Evolutionary conservation across 2,329 filamentous ascomycete species (phyloP), one percentile per base, ranked within the genome.

Genomic region (Phoma sp.): DNA sequence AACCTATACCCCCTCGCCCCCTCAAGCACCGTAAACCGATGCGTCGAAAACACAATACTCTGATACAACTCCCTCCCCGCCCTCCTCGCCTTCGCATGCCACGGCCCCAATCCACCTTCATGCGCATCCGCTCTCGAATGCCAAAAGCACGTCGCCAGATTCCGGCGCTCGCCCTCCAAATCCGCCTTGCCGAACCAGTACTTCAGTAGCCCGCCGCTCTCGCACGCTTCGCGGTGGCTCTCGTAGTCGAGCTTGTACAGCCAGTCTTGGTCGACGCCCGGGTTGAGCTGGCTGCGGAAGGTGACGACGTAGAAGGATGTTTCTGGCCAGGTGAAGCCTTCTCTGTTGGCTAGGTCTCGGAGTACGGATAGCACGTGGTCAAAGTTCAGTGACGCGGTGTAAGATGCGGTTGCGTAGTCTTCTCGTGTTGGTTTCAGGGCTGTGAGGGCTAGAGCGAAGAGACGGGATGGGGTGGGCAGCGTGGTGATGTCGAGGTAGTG

Each of bases 151-250:
- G 92, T 96, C 36, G 93, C 93, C 66, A 97, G 75, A 76, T 96
- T 96, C 68, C 85, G 81, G 57, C 88, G 82, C 45, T 89, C 80
- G 36, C 74, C 78, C 1, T 26, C 23, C 17, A 49, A 6, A 76
- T 96, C 86, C 17, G 89, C 87, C 28, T 78, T 81, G 2, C 92
- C 91, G 74, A 96, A 96, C 92, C 93, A 96, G 76, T 97, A 96
- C 74, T 96, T 96, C 69, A 96, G 77, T 69, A 97, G 84, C 0
- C 92, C 92, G 5, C 92, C 92, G 66, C 87, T 90, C 32, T 83
- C 83, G 15, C 87, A 88, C 11, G 93, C 93, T 73, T 96, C 92
- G 20, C 84, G 81, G 72, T 96, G 92, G 6, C 90, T 90, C 54
- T 86, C 86, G 68, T 88, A 87, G 75, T 96, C 93, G 26, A 96